Conservation (phyloP, 164 flowering plant species). For the Taxillus chinensis region DNA sequence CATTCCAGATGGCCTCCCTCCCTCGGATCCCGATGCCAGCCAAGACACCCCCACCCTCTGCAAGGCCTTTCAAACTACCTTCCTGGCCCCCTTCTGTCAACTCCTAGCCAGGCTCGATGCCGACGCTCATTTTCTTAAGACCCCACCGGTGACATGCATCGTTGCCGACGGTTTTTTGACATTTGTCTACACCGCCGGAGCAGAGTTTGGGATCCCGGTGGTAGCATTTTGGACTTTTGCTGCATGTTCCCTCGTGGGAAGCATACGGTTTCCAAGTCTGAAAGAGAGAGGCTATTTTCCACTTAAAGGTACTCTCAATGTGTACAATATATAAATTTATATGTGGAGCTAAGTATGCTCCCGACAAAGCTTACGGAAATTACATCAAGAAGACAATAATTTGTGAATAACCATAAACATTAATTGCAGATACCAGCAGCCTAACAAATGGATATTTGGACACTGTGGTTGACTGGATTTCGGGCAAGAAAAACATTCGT, state of each 20-base stretch:
- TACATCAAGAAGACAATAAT: neutral
- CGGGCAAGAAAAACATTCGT: slow-evolving; percentile 26
- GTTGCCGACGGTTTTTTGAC: slow-evolving; percentile 41
- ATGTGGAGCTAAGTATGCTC: neutral
- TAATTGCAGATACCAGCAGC: slow-evolving; percentile 19
- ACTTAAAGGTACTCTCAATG: slow-evolving; percentile 28
- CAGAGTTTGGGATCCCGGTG: slow-evolving; percentile 29
- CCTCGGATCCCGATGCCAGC: slow-evolving; percentile 23
- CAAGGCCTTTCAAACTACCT: slow-evolving; percentile 13
- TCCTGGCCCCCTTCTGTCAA: slow-evolving; percentile 21
- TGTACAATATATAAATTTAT: too few species aligned
- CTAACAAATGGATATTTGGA: slow-evolving; percentile 32
- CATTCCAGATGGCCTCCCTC: slow-evolving; percentile 47
- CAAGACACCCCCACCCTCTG: slow-evolving; percentile 40
- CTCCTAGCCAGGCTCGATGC: slow-evolving; percentile 22
- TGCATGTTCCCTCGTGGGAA: slow-evolving; percentile 45
- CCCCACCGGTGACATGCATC: slow-evolving; percentile 34
- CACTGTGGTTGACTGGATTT: slow-evolving; percentile 25
- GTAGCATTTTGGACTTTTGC: slow-evolving; percentile 37
- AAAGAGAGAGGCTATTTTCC: slow-evolving; percentile 26
- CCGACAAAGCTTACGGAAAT: too few species aligned
- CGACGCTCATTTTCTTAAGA: neutral
- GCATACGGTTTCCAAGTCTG: slow-evolving; percentile 19
- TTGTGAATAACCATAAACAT: neutral
- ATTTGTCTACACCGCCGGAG: slow-evolving; percentile 35